Percentiles rank a stretch among this genome's conserved stretches.
Conservation (phyloP, 2,329 filamentous ascomycete genomes). For the Beauveria medogensis region DNA sequence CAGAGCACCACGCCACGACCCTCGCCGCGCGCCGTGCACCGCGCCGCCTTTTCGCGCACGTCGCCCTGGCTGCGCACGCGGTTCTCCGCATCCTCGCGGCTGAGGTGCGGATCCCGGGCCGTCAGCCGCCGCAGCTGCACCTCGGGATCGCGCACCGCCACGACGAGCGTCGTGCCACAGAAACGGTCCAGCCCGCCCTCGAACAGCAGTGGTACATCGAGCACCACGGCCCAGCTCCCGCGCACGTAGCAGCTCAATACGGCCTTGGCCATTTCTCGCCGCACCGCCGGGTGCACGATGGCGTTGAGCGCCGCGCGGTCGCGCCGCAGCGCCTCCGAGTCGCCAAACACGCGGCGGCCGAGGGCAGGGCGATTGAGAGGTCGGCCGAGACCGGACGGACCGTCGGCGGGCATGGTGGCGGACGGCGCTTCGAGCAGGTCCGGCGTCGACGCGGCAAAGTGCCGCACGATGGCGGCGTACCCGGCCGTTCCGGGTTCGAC, state of each 20-base stretch:
- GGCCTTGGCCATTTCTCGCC: constrained; percentile 69
- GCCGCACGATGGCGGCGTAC: constrained; percentile 70
- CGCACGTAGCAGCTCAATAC: constrained; percentile 65
- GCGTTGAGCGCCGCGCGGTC: constrained; percentile 74
- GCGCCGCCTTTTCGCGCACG: constrained; percentile 71
- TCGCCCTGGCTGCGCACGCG: constrained; percentile 81
- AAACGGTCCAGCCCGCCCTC: constrained; percentile 79
- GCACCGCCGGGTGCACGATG: constrained; percentile 89
- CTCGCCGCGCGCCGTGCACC: constrained; percentile 57
- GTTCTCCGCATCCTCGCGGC: constrained; percentile 78
- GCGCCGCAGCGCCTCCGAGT: constrained; percentile 57
- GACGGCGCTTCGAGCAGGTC: constrained; percentile 66
- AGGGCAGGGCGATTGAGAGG: constrained; percentile 81
- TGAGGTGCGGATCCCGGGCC: constrained; percentile 68
- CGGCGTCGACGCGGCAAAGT: constrained; percentile 77
- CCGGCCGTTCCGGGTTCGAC: constrained; percentile 85
- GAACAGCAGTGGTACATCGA: constrained; percentile 88
- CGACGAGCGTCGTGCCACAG: constrained; percentile 79
- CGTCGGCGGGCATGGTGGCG: constrained; percentile 42
- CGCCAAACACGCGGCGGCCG: constrained; percentile 78
- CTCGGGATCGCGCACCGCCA: constrained; percentile 70
- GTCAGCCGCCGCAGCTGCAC: constrained; percentile 76
- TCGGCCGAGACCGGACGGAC: constrained; percentile 53
- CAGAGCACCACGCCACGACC: constrained; percentile 73
- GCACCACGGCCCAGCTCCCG: constrained; percentile 80